A percentile compares a stretch with the other conserved stretches of the same genome.
These are phyloP conservation scores for Capronia epimyces DNA, from an alignment of 2,329 filamentous ascomycete species.

Conservation along the genomic window DNA sequence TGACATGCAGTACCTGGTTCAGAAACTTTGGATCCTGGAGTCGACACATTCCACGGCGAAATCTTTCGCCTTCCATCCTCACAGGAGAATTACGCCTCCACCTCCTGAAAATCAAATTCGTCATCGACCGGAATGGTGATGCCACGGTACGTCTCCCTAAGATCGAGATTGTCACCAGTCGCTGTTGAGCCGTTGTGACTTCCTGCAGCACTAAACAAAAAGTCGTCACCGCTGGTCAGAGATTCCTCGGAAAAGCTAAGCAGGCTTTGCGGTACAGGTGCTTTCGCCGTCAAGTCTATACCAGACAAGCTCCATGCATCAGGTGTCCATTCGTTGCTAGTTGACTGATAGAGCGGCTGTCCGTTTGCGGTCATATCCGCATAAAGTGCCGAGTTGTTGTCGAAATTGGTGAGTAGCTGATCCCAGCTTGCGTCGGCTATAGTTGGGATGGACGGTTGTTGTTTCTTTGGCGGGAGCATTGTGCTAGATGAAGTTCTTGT, in stretches of 20 bases:
- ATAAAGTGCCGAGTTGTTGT: conserved; percentile 37
- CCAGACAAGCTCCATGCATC: conserved; percentile 38
- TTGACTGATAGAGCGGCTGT: conserved; percentile 15
- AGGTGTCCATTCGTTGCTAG: conserved; percentile 37
- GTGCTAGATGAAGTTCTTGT: conserved; percentile 37
- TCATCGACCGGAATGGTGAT: conserved; percentile 36
- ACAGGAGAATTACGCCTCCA: conserved; percentile 3
- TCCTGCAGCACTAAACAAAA: conserved; percentile 29
- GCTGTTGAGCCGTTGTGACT: conserved; percentile 26
- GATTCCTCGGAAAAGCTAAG: conserved; percentile 58
- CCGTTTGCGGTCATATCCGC: conserved; percentile 31
- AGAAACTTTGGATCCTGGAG: not conserved
- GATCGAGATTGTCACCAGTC: conserved; percentile 19
- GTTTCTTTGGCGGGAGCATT: conserved; percentile 38
- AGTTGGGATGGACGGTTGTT: conserved; percentile 34
- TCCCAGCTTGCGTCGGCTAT: conserved; percentile 66
- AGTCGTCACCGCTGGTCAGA: conserved; percentile 51
- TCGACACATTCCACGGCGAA: not conserved
- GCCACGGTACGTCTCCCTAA: conserved; percentile 30
- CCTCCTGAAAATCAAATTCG: conserved; percentile 24
- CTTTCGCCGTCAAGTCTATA: conserved; percentile 33
- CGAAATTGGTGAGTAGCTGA: conserved; percentile 69
- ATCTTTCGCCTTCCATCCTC: not conserved
- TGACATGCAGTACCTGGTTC: too few species aligned
- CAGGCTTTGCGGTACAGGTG: conserved; percentile 47